phyloP scores from a whole-genome alignment of 805 yeast species.

The Saccharomycopsis microspora region DNA sequence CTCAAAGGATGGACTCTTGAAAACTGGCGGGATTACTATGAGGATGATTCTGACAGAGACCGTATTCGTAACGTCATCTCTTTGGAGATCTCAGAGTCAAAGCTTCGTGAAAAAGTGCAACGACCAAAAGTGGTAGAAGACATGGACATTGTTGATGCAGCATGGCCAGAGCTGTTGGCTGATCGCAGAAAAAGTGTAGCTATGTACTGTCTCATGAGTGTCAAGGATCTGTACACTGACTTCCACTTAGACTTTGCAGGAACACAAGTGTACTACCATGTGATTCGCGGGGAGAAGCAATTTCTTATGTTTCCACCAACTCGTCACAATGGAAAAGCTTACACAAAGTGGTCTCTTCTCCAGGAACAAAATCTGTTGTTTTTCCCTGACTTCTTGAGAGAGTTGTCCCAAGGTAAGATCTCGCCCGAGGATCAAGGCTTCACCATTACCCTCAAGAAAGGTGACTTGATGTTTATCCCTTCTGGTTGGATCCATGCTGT shows the following conservation, averaged over 20 bases:
- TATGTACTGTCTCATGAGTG: conserved; percentile 79
- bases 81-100: conserved; percentile 58
- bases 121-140: conserved; percentile 59
- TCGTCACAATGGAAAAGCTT: conserved; percentile 42
- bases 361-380: conserved; percentile 51
- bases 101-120: conserved; percentile 35
- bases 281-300: conserved; percentile 61
- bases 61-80: conserved; percentile 72
- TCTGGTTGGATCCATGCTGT: conserved; percentile 94
- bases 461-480: conserved; percentile 76
- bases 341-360: conserved; percentile 62
- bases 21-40: conserved; percentile 67
- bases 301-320: conserved; percentile 80
- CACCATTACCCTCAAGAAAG: conserved; percentile 40
- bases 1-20: conserved; percentile 51
- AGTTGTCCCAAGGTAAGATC: not conserved
- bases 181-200: conserved; percentile 46
- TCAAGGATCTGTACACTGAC: conserved; percentile 69
- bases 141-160: conserved; percentile 56
- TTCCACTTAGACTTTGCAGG: conserved; percentile 92
- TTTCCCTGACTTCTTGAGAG: conserved; percentile 40
- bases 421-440: conserved; percentile 28
- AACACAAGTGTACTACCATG: conserved; percentile 81
- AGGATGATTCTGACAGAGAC: conserved; percentile 35
- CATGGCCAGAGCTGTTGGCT: conserved; percentile 36